These are phyloP conservation scores for Catharanthus roseus DNA, from an alignment of 257 asterid species.

Conservation along the genomic window DNA sequence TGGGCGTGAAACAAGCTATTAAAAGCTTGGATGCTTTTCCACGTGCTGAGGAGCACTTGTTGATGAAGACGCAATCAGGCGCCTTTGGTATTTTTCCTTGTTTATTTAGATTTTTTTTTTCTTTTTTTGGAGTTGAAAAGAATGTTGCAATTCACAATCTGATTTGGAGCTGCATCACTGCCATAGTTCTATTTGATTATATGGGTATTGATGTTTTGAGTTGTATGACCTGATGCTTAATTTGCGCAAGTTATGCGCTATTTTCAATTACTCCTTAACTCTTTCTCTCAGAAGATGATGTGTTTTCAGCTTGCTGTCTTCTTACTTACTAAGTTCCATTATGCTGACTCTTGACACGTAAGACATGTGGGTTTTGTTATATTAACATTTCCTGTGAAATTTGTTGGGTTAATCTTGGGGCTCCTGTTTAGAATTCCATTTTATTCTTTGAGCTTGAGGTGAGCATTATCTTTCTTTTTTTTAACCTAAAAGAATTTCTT, in stretches of 20 bases:
- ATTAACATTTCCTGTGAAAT: not conserved
- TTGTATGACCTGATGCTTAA: not conserved
- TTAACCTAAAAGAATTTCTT: not conserved
- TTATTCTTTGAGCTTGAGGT: not conserved
- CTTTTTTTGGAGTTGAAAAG: not conserved
- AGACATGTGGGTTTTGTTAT: not conserved
- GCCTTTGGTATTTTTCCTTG: constrained; percentile 59
- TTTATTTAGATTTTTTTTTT: not conserved
- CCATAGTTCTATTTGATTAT: not conserved
- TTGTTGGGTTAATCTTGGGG: not conserved
- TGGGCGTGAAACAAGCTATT: constrained; percentile 80
- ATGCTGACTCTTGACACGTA: not conserved
- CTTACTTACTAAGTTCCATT: not conserved
- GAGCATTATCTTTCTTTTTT: not conserved
- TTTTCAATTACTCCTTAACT: not conserved
- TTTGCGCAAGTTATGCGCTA: not conserved
- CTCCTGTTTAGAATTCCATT: not conserved
- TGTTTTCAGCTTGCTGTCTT: not conserved
- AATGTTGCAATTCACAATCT: not conserved
- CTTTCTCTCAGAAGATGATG: not conserved
- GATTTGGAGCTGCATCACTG: not conserved
- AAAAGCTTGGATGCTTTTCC: constrained; percentile 90
- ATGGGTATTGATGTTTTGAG: not conserved
- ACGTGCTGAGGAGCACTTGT: constrained; percentile 88
- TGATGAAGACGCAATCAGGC: constrained; percentile 89